Conservation (phyloP, 495 filamentous ascomycete genomes). For the Aspergillus haitiensis region DNA sequence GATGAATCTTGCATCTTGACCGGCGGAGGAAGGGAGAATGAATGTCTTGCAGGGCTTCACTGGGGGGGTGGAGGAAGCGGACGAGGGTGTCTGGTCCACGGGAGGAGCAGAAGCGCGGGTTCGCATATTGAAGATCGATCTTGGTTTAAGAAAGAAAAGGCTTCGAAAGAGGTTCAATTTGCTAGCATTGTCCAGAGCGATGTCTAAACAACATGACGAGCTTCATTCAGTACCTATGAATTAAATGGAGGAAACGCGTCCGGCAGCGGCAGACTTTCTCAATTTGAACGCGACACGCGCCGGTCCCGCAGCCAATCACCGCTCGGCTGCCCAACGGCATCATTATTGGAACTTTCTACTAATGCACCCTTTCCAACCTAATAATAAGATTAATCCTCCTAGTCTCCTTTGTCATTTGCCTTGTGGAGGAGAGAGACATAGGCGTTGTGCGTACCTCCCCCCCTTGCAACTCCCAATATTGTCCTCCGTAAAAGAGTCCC, state of each 20-base stretch:
- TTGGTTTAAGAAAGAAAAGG: background rate
- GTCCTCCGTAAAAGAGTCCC: background rate
- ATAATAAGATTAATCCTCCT: background rate
- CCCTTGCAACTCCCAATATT: background rate
- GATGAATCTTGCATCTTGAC: conserved; percentile 65
- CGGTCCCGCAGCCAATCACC: conserved; percentile 29
- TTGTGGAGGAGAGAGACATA: conserved; percentile 1
- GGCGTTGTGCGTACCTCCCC: background rate
- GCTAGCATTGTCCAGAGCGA: background rate
- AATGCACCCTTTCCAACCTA: too few species aligned
- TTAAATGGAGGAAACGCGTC: conserved; percentile 23
- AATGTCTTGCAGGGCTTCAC: conserved; percentile 65
- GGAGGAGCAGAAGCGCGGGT: conserved; percentile 30
- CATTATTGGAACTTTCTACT: conserved; percentile 2
- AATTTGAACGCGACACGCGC: conserved; percentile 35
- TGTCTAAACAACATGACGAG: background rate
- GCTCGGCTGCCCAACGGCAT: background rate
- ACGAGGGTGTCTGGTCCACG: conserved; percentile 18
- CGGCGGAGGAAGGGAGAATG: conserved; percentile 70
- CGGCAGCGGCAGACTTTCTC: background rate
- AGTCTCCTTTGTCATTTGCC: background rate
- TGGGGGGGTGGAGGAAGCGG: conserved; percentile 5
- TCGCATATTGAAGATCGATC: conserved; percentile 27
- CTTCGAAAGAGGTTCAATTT: background rate
- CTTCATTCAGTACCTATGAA: conserved; percentile 15